Evolutionary conservation across 495 filamentous ascomycete genomes (phyloP).

Genomic region (Hypoxylon crocopeplum): DNA sequence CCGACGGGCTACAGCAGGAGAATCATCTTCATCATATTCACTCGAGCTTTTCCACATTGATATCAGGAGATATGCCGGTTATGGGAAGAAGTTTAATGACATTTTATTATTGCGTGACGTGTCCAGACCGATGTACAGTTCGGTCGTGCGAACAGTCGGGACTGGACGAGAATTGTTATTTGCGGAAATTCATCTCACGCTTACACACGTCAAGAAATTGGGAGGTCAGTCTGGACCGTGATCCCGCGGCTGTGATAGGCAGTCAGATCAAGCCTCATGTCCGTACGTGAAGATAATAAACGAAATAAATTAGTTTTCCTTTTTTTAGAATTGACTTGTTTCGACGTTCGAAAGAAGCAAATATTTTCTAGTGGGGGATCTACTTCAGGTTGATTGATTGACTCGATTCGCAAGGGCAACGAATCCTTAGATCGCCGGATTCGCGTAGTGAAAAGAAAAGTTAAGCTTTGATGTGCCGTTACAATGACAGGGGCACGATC

Average conservation of each 20-base stretch:
- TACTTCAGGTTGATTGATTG: not conserved
- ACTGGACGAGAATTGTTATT: constrained; percentile 7
- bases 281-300: constrained; percentile 2
- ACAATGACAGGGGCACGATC: constrained; percentile 16
- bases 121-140: not conserved
- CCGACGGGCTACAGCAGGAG: constrained; percentile 13
- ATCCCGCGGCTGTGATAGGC: not conserved
- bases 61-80: not conserved
- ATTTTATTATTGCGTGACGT: constrained; percentile 4
- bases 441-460: constrained; percentile 11
- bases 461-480: constrained; percentile 35
- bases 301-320: too few relatives aligned
- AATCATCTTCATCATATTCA: not conserved
- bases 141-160: not conserved
- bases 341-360: not conserved
- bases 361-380: not conserved
- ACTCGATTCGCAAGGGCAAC: constrained; percentile 1
- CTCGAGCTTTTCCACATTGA: too few relatives aligned
- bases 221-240: not conserved
- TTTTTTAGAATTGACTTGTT: too few relatives aligned
- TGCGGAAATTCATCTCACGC: constrained; percentile 1
- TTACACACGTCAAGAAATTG: constrained; percentile 7
- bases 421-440: constrained; percentile 23
- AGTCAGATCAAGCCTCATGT: constrained; percentile 19
- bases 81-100: constrained; percentile 1